These are phyloP conservation scores for Iberis amara DNA, from an alignment of 441 rosid genomes.

Conservation along the genomic window DNA sequence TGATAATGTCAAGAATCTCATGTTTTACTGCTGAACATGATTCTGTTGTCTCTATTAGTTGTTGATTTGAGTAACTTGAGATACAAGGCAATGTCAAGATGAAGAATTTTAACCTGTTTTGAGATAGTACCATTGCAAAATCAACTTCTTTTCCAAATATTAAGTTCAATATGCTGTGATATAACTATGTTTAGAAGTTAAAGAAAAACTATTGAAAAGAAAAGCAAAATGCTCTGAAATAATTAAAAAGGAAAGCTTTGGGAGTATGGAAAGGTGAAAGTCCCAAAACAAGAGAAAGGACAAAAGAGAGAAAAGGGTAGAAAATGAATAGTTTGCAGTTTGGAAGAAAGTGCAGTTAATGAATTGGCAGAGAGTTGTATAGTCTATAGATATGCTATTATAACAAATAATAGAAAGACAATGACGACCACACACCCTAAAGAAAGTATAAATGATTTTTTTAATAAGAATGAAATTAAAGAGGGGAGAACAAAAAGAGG, in stretches of 20 bases:
- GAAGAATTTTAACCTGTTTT: not conserved
- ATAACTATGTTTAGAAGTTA: not conserved
- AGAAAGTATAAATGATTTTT: slow-evolving; percentile 11
- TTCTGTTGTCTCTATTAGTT: not conserved
- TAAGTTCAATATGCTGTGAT: slow-evolving; percentile 11
- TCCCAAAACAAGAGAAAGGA: slow-evolving; percentile 30
- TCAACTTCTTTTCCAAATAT: not conserved
- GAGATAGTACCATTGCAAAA: not conserved
- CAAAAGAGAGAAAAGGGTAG: slow-evolving; percentile 17
- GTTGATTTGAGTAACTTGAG: slow-evolving; percentile 13
- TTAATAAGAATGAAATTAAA: slow-evolving; percentile 2
- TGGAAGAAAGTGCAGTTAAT: slow-evolving; percentile 33
- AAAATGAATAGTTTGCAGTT: slow-evolving; percentile 13
- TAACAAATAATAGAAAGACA: not conserved
- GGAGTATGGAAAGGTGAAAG: slow-evolving; percentile 25
- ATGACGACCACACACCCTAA: slow-evolving; percentile 13
- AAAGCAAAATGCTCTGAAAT: slow-evolving; percentile 11
- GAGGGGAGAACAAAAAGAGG: slow-evolving; percentile 16
- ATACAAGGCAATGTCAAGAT: not conserved
- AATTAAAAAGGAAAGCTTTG: slow-evolving; percentile 21
- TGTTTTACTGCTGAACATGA: slow-evolving; percentile 49
- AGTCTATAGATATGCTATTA: slow-evolving; percentile 1
- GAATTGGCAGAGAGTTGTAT: slow-evolving; percentile 29
- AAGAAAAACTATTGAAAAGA: not conserved
- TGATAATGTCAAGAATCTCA: slow-evolving; percentile 60